phyloP scores from a whole-genome alignment of 2,329 filamentous ascomycete genomes.

The Zymoseptoria tritici region DNA sequence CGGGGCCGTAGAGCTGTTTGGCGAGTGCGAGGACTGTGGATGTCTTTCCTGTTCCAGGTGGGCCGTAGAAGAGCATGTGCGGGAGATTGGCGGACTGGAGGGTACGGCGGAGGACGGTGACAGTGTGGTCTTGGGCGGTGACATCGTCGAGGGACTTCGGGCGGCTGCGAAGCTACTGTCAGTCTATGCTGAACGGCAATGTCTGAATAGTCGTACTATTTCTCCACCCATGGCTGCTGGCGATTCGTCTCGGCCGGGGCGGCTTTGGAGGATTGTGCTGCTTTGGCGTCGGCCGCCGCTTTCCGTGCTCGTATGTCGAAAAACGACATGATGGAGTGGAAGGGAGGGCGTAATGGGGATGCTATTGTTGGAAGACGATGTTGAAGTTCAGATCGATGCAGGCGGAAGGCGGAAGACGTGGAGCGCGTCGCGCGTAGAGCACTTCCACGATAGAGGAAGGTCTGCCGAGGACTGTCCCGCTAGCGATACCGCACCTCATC shows the following conservation, averaged over 20 bases:
- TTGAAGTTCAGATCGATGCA: neutral
- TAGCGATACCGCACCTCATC: neutral
- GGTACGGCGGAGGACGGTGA: conserved; percentile 83
- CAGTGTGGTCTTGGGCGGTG: conserved; percentile 93
- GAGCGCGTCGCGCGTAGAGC: neutral
- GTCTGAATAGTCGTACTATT: conserved; percentile 14
- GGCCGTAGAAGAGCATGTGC: conserved; percentile 99
- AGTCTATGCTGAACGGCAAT: conserved; percentile 3
- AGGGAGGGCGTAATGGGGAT: neutral
- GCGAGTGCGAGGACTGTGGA: conserved; percentile 94
- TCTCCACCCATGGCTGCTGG: conserved; percentile 82
- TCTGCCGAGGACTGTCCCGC: neutral
- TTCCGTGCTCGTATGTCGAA: conserved; percentile 89
- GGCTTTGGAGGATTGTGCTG: conserved; percentile 63
- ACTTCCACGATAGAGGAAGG: neutral
- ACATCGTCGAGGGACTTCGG: conserved; percentile 93
- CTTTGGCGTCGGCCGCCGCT: conserved; percentile 60
- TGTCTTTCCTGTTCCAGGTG: conserved; percentile 95
- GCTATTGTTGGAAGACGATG: neutral
- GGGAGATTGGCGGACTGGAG: conserved; percentile 95
- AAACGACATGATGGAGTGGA: conserved; percentile 62
- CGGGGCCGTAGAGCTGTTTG: conserved; percentile 93
- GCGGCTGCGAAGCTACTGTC: conserved; percentile 51
- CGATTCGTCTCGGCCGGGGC: conserved; percentile 55
- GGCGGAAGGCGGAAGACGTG: neutral